A percentile compares a stretch with the other conserved stretches of the same genome.
Evolutionary conservation across 176 grass and related monocot species (phyloP).

Genomic region (Triticum monococcum): DNA sequence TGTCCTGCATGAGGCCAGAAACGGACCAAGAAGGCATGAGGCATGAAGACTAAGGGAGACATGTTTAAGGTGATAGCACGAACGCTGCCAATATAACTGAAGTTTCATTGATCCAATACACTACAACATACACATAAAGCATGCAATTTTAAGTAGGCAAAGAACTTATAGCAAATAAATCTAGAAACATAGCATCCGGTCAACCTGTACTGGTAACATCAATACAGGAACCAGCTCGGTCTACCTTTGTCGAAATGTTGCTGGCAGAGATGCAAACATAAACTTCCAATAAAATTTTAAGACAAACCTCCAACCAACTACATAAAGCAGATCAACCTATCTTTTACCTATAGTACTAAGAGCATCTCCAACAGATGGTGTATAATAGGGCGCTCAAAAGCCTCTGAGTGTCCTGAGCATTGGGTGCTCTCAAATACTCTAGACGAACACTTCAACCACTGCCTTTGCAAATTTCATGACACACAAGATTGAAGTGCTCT

Average conservation of each 20-base stretch:
- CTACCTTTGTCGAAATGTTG: neutral
- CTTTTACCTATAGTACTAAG: neutral
- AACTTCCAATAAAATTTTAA: neutral
- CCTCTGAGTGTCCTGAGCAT: too few relatives aligned
- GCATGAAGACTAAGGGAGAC: neutral
- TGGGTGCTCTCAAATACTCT: too few relatives aligned
- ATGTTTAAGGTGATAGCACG: too few relatives aligned
- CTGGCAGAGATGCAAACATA: neutral
- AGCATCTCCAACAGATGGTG: too few relatives aligned
- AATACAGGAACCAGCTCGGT: neutral
- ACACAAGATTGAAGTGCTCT: too few relatives aligned
- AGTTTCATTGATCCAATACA: neutral
- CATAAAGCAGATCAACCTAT: neutral
- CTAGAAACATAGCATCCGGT: too few relatives aligned
- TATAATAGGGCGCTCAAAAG: too few relatives aligned
- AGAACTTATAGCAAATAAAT: neutral
- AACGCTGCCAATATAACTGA: neutral
- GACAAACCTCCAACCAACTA: neutral
- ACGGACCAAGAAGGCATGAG: neutral
- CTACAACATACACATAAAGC: neutral
- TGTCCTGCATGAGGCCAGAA: neutral
- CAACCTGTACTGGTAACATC: neutral
- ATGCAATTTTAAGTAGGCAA: conserved; percentile 10
- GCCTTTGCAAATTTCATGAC: too few relatives aligned
- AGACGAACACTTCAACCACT: too few relatives aligned